A percentile compares a stretch with the other conserved stretches of the same genome.
These are phyloP conservation scores for Mycena amicta DNA, from an alignment of 768 basidiomycete genomes.

Conservation along the genomic window DNA sequence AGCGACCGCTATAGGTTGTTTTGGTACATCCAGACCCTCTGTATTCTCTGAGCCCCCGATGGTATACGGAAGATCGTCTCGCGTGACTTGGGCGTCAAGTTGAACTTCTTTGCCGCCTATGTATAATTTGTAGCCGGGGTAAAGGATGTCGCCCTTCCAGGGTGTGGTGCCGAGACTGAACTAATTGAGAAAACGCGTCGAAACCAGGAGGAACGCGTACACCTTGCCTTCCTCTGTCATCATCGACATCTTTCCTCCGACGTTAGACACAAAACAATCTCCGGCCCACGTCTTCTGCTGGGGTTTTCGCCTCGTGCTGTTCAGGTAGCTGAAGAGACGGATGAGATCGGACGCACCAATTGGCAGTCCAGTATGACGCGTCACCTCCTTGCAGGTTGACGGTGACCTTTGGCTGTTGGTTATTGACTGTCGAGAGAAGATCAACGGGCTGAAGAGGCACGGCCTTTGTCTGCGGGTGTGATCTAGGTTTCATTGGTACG, in stretches of 20 bases:
- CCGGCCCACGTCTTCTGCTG: slow-evolving; percentile 87
- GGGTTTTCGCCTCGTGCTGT: slow-evolving; percentile 74
- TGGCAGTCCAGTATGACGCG: slow-evolving; percentile 64
- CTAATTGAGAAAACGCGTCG: not conserved
- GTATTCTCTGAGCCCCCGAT: slow-evolving; percentile 32
- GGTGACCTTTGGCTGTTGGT: slow-evolving; percentile 18
- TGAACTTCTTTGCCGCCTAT: slow-evolving; percentile 66
- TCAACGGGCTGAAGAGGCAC: slow-evolving; percentile 46
- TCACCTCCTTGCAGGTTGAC: slow-evolving; percentile 24
- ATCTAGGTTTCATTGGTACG: slow-evolving; percentile 28
- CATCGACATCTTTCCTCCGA: slow-evolving; percentile 56
- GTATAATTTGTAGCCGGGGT: slow-evolving; percentile 45
- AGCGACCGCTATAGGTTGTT: no score
- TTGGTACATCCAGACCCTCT: no score
- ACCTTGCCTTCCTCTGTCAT: slow-evolving; percentile 71
- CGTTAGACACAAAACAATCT: slow-evolving; percentile 62
- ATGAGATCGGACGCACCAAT: slow-evolving; percentile 54
- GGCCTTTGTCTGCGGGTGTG: slow-evolving; percentile 29
- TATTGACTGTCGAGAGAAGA: slow-evolving; percentile 28
- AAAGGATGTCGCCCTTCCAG: slow-evolving; percentile 61
- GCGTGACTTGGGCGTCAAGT: slow-evolving; percentile 53
- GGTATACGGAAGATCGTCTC: slow-evolving; percentile 53
- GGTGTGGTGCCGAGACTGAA: slow-evolving; percentile 60
- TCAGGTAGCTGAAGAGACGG: no score
- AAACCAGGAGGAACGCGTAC: slow-evolving; percentile 40